Conservation (phyloP, 202 grass and related monocot genomes). For the Panicum virgatum region DNA sequence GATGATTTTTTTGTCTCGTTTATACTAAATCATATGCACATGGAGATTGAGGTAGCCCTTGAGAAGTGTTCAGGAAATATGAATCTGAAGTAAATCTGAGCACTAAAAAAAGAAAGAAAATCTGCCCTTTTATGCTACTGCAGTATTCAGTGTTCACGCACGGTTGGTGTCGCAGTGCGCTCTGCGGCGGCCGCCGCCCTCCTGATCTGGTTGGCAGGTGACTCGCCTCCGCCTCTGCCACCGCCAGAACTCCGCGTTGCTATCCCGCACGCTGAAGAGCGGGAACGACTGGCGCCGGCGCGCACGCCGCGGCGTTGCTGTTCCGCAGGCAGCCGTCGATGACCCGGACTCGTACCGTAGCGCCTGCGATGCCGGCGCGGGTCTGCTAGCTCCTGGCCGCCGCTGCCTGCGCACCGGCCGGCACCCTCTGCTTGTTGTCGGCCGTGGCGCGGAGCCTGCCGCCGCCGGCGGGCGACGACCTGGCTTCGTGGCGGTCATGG, state of each 20-base stretch:
- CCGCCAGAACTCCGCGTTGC: background rate
- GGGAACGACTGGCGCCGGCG: constrained; percentile 53
- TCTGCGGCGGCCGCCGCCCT: background rate
- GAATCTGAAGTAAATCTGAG: background rate
- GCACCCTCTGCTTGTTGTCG: background rate
- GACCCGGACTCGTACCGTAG: constrained; percentile 61
- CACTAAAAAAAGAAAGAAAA: background rate
- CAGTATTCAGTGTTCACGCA: background rate
- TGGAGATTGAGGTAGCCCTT: no score
- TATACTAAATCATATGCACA: background rate
- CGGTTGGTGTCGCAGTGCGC: background rate
- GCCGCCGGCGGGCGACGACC: background rate
- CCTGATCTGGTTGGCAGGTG: background rate
- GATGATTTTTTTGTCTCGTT: background rate
- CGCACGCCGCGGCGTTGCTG: constrained; percentile 33
- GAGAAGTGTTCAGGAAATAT: no score
- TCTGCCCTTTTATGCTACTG: background rate
- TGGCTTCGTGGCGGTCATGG: constrained; percentile 39
- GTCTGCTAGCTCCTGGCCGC: background rate
- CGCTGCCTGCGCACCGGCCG: background rate
- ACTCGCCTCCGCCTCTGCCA: constrained; percentile 1
- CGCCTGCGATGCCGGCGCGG: constrained; percentile 20
- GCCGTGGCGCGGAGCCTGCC: background rate
- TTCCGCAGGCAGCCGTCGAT: constrained; percentile 66
- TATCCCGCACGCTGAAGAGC: no score